These are phyloP conservation scores for Mycena galopus DNA, from an alignment of 768 basidiomycete species.

Conservation along the genomic window DNA sequence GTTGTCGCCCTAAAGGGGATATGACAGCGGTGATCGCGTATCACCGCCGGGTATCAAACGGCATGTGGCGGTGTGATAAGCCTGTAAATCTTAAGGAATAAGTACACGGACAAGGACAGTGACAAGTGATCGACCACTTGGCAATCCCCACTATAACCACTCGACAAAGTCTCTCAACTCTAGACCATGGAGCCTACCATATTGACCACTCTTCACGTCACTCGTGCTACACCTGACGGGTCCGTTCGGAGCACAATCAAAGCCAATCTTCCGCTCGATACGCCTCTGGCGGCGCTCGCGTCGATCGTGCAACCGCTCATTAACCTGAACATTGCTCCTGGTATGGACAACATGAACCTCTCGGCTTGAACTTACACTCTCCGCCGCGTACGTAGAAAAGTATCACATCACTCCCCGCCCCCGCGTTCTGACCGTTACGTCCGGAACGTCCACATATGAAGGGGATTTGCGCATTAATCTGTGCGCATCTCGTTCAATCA, in stretches of 20 bases:
- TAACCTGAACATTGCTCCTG: neutral
- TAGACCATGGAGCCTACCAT: neutral
- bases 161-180: too few relatives aligned
- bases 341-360: neutral
- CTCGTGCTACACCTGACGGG: neutral
- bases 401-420: neutral
- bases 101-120: too few relatives aligned
- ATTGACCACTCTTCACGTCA: conserved; percentile 3
- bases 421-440: neutral
- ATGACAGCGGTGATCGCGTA: too few relatives aligned
- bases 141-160: too few relatives aligned
- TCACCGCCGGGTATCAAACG: too few relatives aligned
- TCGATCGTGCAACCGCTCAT: neutral
- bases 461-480: neutral
- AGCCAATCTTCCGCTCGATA: neutral
- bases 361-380: too few relatives aligned
- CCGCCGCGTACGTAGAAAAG: neutral
- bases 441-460: neutral
- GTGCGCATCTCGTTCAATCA: neutral
- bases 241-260: neutral
- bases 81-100: too few relatives aligned
- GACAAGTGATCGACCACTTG: too few relatives aligned
- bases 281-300: neutral
- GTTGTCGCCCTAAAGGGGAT: too few relatives aligned
- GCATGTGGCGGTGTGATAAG: too few relatives aligned